Evolutionary conservation across 495 filamentous ascomycete genomes (phyloP).

Genomic region (Penicillium canescens): DNA sequence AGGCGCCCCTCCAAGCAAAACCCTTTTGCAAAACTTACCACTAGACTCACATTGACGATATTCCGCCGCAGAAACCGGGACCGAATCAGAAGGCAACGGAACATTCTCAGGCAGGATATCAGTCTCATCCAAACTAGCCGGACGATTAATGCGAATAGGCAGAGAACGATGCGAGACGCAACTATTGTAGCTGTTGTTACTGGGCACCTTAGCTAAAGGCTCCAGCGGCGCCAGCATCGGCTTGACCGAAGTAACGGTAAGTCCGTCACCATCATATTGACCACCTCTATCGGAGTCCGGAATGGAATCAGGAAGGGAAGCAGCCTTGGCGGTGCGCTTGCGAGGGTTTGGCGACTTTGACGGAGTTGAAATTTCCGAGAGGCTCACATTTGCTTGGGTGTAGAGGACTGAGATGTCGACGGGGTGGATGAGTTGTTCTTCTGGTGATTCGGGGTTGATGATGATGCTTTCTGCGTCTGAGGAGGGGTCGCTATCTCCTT

Average conservation of each 20-base stretch:
- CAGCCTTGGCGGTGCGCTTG: slow-evolving; percentile 29
- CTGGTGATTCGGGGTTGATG: too few species aligned
- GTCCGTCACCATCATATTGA: background rate
- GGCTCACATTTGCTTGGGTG: background rate
- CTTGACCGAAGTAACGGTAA: background rate
- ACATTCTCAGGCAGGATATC: background rate
- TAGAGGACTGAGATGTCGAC: background rate
- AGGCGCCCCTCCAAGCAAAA: too few species aligned
- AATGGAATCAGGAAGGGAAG: slow-evolving; percentile 26
- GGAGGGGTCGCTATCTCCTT: too few species aligned
- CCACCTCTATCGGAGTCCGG: slow-evolving; percentile 10
- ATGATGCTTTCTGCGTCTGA: too few species aligned
- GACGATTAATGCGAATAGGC: slow-evolving; percentile 13
- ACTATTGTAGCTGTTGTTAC: background rate
- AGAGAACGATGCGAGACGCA: background rate
- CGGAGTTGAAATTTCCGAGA: background rate
- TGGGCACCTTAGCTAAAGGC: background rate
- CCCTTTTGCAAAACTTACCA: too few species aligned
- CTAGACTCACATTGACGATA: background rate
- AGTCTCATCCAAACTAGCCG: background rate
- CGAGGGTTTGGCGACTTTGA: slow-evolving; percentile 2
- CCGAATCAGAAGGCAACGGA: background rate
- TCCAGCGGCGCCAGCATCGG: background rate
- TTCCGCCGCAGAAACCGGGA: background rate
- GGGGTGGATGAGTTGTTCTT: too few species aligned